Evolutionary conservation across 768 basidiomycete genomes (phyloP).

Genomic region (Lentinus tigrinus): DNA sequence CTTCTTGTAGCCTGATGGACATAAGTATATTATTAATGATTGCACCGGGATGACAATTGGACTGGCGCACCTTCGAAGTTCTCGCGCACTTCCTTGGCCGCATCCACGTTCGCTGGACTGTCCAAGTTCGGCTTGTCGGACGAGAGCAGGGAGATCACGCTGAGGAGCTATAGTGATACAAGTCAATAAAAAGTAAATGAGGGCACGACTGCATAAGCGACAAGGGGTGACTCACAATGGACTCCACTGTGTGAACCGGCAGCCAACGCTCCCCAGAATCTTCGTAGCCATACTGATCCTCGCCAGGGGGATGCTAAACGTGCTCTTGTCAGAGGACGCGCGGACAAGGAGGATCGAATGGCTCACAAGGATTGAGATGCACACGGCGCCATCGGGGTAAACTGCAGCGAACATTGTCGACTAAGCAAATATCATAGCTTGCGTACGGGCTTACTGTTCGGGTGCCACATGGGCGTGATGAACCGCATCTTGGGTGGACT

Average conservation of each 20-base stretch:
- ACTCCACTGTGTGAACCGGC: conserved; percentile 96
- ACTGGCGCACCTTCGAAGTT: conserved; percentile 53
- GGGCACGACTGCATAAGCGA: too few species aligned
- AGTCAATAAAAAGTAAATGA: conserved; percentile 1
- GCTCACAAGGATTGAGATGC: conserved; percentile 90
- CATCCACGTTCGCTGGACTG: conserved; percentile 95
- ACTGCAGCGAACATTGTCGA: conserved; percentile 46
- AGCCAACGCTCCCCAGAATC: conserved; percentile 97
- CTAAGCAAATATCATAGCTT: not conserved
- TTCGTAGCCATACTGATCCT: conserved; percentile 96
- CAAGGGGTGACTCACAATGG: conserved; percentile 62
- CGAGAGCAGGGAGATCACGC: conserved; percentile 93
- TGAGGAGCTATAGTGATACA: conserved; percentile 67
- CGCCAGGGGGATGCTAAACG: conserved; percentile 85
- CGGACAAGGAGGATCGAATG: too few species aligned
- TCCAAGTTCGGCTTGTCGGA: conserved; percentile 89
- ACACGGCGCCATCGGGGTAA: conserved; percentile 89
- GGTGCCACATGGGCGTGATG: conserved; percentile 95
- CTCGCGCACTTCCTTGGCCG: conserved; percentile 82
- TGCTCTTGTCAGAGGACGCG: conserved; percentile 2
- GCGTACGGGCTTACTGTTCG: conserved; percentile 70
- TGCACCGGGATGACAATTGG: not conserved
- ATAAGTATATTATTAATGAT: not conserved
- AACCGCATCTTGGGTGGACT: conserved; percentile 96
- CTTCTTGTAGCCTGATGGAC: conserved; percentile 78